Base-by-base conservation (phyloP, 495 filamentous ascomycete species). In the Penicillium nucicola region DNA sequence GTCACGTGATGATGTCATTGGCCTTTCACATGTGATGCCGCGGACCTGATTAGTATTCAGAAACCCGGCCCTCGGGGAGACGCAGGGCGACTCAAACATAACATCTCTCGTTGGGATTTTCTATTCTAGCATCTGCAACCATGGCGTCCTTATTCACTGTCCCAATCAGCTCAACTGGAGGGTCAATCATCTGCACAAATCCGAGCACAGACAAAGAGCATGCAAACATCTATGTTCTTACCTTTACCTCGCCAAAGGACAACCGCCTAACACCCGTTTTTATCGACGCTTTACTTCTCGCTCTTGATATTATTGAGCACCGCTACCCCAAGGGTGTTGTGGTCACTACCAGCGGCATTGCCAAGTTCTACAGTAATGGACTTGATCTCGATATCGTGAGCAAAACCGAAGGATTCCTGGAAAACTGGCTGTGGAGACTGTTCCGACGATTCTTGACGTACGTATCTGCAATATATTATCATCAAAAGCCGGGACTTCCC, bases 321-420 rank as follows among this genome's bases (percentile, higher is more conserved):
- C 69, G 77, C 9, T 79, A 83, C 52, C 76, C 79, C 0, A 81
- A 79, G 25, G 88, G 88, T 38, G 88, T 91, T 0, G 70, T 89
- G 3, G 66, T 92, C 22, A 91, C 88, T 1, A 92, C 88, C 5
- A 84, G 78, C 39, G 78, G 76, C 22, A 86, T 91, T 37, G 58
- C 73, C 41, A 92, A 92, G 61, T 92, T 92, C 75, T 92, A 87
- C 70, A 84, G 80, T 66, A 91, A 91, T 68, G 88, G 88, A 0
- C 74, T 92, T 8, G 87, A 92, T 63, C 73, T 87, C 14, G 74
- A 80, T 12, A 68, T 81, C 51, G 83, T 79, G 2, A 44, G 69
- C 1, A 61, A 65, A 15, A 76, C 70, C 0, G 62, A 72, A 10
- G 70, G 71, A 0, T 90, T 87, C 64, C 66, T 81, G 6, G 71